Base-by-base conservation (phyloP, 78 protist species). In the Parvularia atlantis region DNA sequence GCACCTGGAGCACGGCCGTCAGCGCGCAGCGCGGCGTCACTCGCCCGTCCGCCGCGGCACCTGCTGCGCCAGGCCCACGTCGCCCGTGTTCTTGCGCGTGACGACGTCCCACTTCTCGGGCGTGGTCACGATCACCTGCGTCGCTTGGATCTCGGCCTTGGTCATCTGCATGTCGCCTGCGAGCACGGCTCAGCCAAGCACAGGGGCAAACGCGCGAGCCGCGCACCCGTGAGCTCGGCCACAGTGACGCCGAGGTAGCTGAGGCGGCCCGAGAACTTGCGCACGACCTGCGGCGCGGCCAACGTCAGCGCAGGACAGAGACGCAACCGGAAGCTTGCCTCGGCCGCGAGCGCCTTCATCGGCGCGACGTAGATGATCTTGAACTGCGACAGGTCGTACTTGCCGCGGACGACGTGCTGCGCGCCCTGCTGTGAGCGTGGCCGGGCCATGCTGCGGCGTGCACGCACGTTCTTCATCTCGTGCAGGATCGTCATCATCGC, bases 81-180 rank as follows among this genome's bases (percentile, higher is more conserved):
- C 99, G 13, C 83, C 83, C 33, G 83, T 75, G 52, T 85, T 61
- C 81, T 96, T 97, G 59, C 99, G 80, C 19, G 98, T 95, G 43
- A 94, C 63, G 22, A 97, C 98, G 66, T 98, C 99, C 99, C 99
- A 98, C 65, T 98, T 98, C 84, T 98, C 99, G 17, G 99, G 99
- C 33, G 99, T 97, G 1, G 94, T 89, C 2, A 98, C 96, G 16
- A 98, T 80, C 85, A 96, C 68, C 20, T 94, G 91, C 53, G 93
- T 85, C 44, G 75, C 89, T 28, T 35, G 48, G 9, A 41, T 41
- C 9, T 41, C 46, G 46, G 46, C 66, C 70, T 84, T 84, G 37
- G 99, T 86, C 39, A 97, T 80, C 61, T 94, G 93, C 95, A 94
- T 97, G 76, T 98, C 99, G 16, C 99, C 99, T 31, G 87, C n/a